Percentiles rank a stretch among this genome's conserved stretches.
Conservation (phyloP, 352 stramenopile species). For the Phytophthora boehmeriae region DNA sequence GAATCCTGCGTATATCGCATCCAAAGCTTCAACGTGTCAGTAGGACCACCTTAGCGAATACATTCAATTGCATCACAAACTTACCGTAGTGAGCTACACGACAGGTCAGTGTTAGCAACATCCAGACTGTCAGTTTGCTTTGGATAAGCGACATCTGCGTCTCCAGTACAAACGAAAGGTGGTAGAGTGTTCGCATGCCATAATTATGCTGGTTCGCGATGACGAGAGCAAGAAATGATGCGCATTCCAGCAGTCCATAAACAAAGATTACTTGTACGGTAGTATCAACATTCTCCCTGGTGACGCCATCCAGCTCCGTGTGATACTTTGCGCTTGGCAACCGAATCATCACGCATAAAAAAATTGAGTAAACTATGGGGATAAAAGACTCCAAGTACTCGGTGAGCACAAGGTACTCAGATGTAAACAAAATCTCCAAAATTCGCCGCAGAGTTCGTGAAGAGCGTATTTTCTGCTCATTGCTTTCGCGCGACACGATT, state of each 20-base stretch:
- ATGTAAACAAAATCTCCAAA: slow-evolving; percentile 31
- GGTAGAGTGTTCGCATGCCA: slow-evolving; percentile 21
- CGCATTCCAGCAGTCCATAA: slow-evolving; percentile 27
- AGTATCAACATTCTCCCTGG: background rate
- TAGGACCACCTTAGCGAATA: no score
- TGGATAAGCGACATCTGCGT: slow-evolving; percentile 23
- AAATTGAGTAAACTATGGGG: slow-evolving; percentile 33
- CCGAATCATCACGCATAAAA: slow-evolving; percentile 21
- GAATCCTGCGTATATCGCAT: background rate
- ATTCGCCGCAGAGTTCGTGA: slow-evolving; percentile 13
- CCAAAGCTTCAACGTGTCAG: background rate
- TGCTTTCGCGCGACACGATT: background rate
- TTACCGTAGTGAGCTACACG: slow-evolving; percentile 20
- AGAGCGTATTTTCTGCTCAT: background rate
- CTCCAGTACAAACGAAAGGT: slow-evolving; percentile 25
- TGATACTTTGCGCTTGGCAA: slow-evolving; percentile 40
- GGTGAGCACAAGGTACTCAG: slow-evolving; percentile 40
- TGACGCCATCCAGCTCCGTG: slow-evolving; percentile 26
- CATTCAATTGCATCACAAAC: background rate
- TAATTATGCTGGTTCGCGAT: slow-evolving; percentile 10
- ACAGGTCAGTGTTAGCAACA: slow-evolving; percentile 15
- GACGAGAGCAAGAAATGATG: slow-evolving; percentile 19
- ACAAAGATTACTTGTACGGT: slow-evolving; percentile 22
- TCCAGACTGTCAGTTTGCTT: slow-evolving; percentile 31
- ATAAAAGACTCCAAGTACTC: slow-evolving; percentile 49